Evolutionary conservation across 1,284 basidiomycete species (phyloP), one percentile per base, ranked within the genome.

Genomic region (Golubevia pallescens): DNA sequence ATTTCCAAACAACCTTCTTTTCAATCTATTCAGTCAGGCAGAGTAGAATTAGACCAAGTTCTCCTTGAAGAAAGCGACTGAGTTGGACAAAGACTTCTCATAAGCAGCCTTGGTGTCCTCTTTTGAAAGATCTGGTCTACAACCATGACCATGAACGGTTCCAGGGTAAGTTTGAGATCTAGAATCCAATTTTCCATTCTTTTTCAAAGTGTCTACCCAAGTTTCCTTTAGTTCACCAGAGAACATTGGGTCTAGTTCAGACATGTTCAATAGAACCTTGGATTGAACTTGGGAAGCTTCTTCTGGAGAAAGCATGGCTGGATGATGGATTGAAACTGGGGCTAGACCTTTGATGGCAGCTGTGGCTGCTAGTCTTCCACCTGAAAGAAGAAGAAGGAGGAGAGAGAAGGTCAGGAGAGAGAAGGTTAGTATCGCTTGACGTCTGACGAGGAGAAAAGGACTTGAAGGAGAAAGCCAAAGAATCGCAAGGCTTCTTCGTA

Each of bases 71-170:
- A 69, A 69, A 23, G 28, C 13, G 7, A 52, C 23, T 14, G 66
- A 60, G 57, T 28, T 56, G 21, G 23, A 23, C n/a, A 68, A n/a
- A n/a, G 68, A 54, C 21, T 58, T 56, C 59, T 70, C 48, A 38
- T 58, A 64, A 10, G 61, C 67, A 21, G 51, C 57, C 51, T 68
- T 64, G 56, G 68, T 60, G 32, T 70, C 53, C 2, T 60, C 28
- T 24, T 69, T 58, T 24, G 60, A 42, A 10, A 68, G 28, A 42
- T 65, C 57, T 23, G 68, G 68, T 10, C 68, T 61, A 21, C 28
- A 59, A n/a, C 61, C 67, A 57, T 64, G 65, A 54, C 68, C 68
- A 52, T 70, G 68, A 23, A 69, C 68, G 19, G 68, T 65, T 38
- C 61, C 61, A 2, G 61, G 57, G 66, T 68, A 70, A 19, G 53